Base-by-base conservation (phyloP, 176 grass and related monocot genomes). In the Thinopyrum elongatum region DNA sequence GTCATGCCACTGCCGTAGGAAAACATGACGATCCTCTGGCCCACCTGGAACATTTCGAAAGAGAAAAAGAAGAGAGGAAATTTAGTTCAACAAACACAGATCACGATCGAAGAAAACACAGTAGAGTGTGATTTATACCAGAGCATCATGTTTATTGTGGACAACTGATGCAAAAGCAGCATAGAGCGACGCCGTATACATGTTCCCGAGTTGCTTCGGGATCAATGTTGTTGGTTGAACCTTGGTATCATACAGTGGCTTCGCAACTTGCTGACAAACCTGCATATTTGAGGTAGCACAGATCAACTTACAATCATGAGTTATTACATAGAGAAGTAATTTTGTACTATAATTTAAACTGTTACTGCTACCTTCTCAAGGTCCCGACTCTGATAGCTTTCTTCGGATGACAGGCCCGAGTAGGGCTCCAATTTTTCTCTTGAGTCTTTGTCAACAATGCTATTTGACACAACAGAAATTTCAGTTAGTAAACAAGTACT, bases 101-200 rank as follows among this genome's bases (percentile, higher is more conserved):
- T 23, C 21, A 9, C 0, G 13, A 13, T 0, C 35, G 6, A 62
- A 59, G 15, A 55, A 86, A 83, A 90, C 9, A 47, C 7, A 2
- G 65, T 51, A 1, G 35, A 33, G 25, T 16, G 35, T 81, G 74
- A 25, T 51, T 64, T 76, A 62, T 86, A 96, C 97, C 91, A 99
- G 87, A 85, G 77, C 90, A 38, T 78, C 81, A 72, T 91, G 87
- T 76, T 95, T 99, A 82, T 94, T 96, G 80, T 96, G 82, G 44
- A 99, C 84, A 80, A 96, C 88, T 46, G 97, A 99, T 82, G 88
- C 90, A 85, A 99, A 85, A 79, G 97, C 97, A 10, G 97, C 94
- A 82, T 99, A 99, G 39, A 99, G 88, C 29, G 97, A 99, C 14
- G 97, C 97, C 31, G 97, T 99, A 71, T 99, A 99, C 97, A 96